Base-by-base conservation (phyloP, 1,139 yeast genomes). In the Groenewaldozyma auringiensis region DNA sequence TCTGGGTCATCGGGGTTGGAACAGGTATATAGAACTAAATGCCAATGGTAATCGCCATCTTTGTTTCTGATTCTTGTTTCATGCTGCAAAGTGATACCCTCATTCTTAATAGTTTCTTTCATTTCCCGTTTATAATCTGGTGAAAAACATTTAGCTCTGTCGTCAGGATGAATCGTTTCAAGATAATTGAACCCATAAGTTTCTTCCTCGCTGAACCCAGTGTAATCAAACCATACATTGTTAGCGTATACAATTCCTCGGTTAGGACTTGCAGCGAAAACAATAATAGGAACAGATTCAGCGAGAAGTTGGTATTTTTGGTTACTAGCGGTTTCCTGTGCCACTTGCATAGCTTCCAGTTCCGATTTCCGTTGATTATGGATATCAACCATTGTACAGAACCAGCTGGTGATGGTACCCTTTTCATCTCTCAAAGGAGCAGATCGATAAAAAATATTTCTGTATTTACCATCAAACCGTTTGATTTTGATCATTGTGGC, bases 371-470 rank as follows among this genome's bases (percentile, higher is more conserved):
- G 56, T 49, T 64, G 65, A 33, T 57, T 62, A 42, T 64, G 67
- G 21, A 64, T 58, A 48, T 64, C 68, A 62, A 63, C 62, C 59
- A 60, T 54, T 4, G 67, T 63, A 31, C 66, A 63, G 44, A 64
- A 59, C 67, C 67, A 64, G 41, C 63, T 65, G 3, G 62, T 59
- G 11, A 62, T 58, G 2, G 58, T 52, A 8, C 67, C 66, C 44
- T 54, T 57, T 16, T 60, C 60, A 43, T 62, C 64, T 9, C 64
- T 55, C 35, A 64, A 47, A 2, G 68, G 68, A 1, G 62, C 64
- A 6, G 63, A 61, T 2, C 68, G 54, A 46, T 60, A 55, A 41
- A 60, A 54, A 33, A 64, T 61, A 35, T 58, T 59, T 31, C 66
- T 48, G 41, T 61, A 64, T 3, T 53, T 46, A 8, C 64, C 66